Evolutionary conservation across 768 basidiomycete genomes (phyloP), one percentile per base, ranked within the genome.

Genomic region (Suillus bovinus): DNA sequence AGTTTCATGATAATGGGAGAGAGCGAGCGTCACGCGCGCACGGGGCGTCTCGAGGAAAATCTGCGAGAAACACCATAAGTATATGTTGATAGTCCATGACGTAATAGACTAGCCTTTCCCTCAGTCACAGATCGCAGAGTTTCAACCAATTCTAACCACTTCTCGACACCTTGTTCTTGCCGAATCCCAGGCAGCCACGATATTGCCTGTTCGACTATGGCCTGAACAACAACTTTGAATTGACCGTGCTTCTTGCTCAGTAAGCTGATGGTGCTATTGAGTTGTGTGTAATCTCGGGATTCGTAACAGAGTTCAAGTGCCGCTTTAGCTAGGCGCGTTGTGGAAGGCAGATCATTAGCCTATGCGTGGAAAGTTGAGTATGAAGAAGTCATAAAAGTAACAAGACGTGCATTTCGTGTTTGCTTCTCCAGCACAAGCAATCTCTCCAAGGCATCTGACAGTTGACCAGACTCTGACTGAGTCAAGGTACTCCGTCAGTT

Each of bases 241-340:
- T 99, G 97, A 0, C 97, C 96, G 75, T 99, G 97, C 71, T 98
- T 99, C 83, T 97, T 98, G 77, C 89, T 90, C 67, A 97, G 77
- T 20, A 85, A 54, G 38, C 79, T 82, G 62, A 93, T 81, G 64
- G 83, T 87, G 10, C 83, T 79, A 71, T 95, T 94, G 61, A 96
- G 78, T 59, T 86, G 81, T 36, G 81, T 75, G 71, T 88, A 88
- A 70, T 96, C 84, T 62, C 81, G 82, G 27, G 86, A 86, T 65
- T 88, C 79, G 73, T 93, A 93, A 64, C 84, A 85, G 64, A 94
- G 82, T 64, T 89, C 82, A 33, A 87, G 76, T 63, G 91, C 82
- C 38, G 89, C 81, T 71, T 89, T 89, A 59, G 89, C 89, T 22
- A 99, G 85, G 53, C 89, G 86, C 38, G 90, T 89, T 3, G 97